Evolutionary conservation across 2,329 filamentous ascomycete genomes (phyloP).

Genomic region (Arthrobotrys pseudoclavata): DNA sequence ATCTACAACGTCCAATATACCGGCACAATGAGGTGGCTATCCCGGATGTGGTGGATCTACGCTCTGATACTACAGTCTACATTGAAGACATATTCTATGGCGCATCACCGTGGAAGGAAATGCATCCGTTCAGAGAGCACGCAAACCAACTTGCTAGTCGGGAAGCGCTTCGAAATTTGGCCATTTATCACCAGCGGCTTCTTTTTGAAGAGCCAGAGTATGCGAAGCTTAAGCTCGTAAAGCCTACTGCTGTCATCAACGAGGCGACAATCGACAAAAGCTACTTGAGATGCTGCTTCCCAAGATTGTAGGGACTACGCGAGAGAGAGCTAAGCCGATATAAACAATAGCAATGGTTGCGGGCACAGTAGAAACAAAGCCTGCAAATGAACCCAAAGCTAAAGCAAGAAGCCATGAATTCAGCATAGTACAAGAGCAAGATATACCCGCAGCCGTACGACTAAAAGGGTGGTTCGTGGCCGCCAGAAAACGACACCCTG

Average conservation of each 20-base stretch:
- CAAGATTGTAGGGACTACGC: not conserved
- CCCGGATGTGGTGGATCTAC: not conserved
- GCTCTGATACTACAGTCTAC: not conserved
- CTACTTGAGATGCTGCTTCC: conserved; percentile 4
- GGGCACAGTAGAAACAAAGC: not conserved
- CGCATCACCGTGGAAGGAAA: not conserved
- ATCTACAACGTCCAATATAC: not conserved
- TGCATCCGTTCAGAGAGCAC: not conserved
- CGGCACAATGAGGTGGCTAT: not conserved
- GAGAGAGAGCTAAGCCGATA: not conserved
- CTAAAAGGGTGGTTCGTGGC: conserved; percentile 1
- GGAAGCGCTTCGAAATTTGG: conserved; percentile 22
- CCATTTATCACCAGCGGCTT: not conserved
- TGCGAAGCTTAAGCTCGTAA: not conserved
- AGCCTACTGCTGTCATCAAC: not conserved
- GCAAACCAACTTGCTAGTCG: conserved; percentile 5
- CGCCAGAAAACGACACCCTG: conserved; percentile 10
- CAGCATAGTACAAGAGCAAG: not conserved
- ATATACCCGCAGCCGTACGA: conserved; percentile 1
- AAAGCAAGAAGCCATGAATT: not conserved
- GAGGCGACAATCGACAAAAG: conserved; percentile 4
- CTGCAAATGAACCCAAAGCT: not conserved
- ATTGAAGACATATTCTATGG: conserved; percentile 6
- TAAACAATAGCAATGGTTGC: not conserved
- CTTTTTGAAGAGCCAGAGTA: not conserved